Evolutionary conservation across 225 moss, liverwort and hornwort species (phyloP), one percentile per base, ranked within the genome.

Genomic region (Antitrichia curtipendula): DNA sequence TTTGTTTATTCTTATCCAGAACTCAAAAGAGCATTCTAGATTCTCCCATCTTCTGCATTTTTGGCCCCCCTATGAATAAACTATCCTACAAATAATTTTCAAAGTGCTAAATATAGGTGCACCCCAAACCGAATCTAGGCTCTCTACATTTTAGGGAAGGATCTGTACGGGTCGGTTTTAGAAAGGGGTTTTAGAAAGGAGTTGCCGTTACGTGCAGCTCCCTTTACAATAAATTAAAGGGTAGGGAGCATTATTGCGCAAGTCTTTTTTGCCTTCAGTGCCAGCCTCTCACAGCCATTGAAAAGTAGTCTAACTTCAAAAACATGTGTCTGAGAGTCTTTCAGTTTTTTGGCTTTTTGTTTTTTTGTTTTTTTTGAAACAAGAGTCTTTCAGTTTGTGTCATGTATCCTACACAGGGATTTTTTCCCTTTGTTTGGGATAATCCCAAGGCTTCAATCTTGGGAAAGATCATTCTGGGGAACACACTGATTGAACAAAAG

Each of bases 91-190:
- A 24, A 27, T 16, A 17, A 28, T 28, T 40, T 28, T n/a, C 17
- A 57, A 57, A 78, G 56, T 40, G 3, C 3, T 5, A 2, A 78
- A 4, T 17, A 57, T 3, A 78, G 3, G 8, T 57, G 17, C 5
- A 7, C 8, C 3, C 16, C 0, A 8, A 29, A 28, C 20, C 8
- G 2, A 40, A 28, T 17, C 29, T 29, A 7, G 2, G 12, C 54
- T 56, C 56, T 38, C 3, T 8, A 56, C 13, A 40, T 18, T 41
- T 8, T 5, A 28, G 0, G 6, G 8, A 14, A 24, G 22, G 23
- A 54, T 76, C 0, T 54, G 76, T 56, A 25, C 25, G 4, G n/a
- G n/a, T n/a, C 6, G 2, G 3, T 38, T 77, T 3, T n/a, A 1
- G 13, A 36, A 75, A 8, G 8, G 12, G 8, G 5, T 34, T 52